phyloP scores from a whole-genome alignment of 1,284 basidiomycete species.

The Leccinum solheimii region DNA sequence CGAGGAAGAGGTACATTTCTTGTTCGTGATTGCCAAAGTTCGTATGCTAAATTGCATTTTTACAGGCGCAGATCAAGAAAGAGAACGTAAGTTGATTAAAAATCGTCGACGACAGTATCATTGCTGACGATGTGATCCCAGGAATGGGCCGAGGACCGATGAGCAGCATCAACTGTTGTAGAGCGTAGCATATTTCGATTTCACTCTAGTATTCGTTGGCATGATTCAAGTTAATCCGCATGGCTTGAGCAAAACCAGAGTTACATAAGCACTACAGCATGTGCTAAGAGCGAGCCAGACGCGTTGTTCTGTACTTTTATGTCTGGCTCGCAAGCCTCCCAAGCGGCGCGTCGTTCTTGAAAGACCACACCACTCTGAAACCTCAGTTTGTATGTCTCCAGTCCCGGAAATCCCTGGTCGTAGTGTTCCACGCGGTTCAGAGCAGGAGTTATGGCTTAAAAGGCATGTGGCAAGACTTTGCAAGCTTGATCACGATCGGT shows the following conservation, averaged over 20 bases:
- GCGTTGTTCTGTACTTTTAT: conserved; percentile 4
- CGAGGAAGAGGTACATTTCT: conserved; percentile 84
- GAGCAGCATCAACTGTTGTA: conserved; percentile 34
- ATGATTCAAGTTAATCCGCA: neutral
- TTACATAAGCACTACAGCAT: conserved; percentile 30
- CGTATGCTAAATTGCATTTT: conserved; percentile 9
- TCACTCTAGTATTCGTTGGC: conserved; percentile 17
- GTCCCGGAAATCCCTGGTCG: conserved; percentile 68
- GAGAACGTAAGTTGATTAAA: conserved; percentile 78
- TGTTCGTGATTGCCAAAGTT: conserved; percentile 1
- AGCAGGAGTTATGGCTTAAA: conserved; percentile 64
- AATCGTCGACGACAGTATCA: neutral
- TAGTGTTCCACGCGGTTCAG: conserved; percentile 53
- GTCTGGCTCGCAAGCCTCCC: neutral
- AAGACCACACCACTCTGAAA: neutral
- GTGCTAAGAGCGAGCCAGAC: conserved; percentile 3
- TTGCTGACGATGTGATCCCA: conserved; percentile 34
- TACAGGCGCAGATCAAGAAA: conserved; percentile 96
- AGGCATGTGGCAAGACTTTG: conserved; percentile 65
- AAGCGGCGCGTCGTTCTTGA: conserved; percentile 11
- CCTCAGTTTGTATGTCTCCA: conserved; percentile 38
- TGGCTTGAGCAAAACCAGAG: neutral
- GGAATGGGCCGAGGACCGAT: conserved; percentile 92
- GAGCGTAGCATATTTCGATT: conserved; percentile 29
- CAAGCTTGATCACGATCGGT: conserved; percentile 60